Evolutionary conservation across 805 yeast species (phyloP), one percentile per base, ranked within the genome.

Genomic region (Saturnispora saitoi): DNA sequence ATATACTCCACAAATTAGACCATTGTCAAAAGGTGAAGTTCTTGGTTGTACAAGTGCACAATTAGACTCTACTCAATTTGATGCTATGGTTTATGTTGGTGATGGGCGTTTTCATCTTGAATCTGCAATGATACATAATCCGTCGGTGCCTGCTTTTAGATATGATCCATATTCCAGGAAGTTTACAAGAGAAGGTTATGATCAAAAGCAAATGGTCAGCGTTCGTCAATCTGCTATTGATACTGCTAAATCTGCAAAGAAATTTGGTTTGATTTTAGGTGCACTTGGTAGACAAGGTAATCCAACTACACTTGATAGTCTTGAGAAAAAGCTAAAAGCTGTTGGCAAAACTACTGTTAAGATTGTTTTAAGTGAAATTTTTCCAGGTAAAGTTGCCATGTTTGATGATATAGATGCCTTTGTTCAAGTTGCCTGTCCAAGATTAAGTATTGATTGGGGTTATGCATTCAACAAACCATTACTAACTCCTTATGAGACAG

Each of bases 391-490:
- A 58, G 70, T 93, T 32, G 83, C 96, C 10, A 83, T 86, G 82
- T 93, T 93, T 66, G 90, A 87, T 58, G 93, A 87, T 58, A 78
- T 91, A 15, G 99, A 93, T 65, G 95, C 90, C 2, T 93, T 93
- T 73, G 86, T 93, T 12, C 99, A 93, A 66, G 95, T 93, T 3
- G 99, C 99, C 0, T 93, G 99, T 63, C 99, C 99, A 0, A 73
- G 99, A 58, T 69, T 93, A 42, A 87, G 96, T 2, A 91, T 93
- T 38, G 99, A 93, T 64, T 93, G 99, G 99, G 99, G 99, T 0
- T 93, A 93, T 64, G 99, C 99, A 0, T 93, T 93, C 61, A 80
- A 81, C 51, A 86, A 85, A 60, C 99, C 99, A 0, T 68, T 93
- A 39, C 67, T 93, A 50, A 91, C 99, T 0, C 99, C 99, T 0